Conservation (phyloP, 2,329 filamentous ascomycete genomes). For the Salinomyces thailandicus region DNA sequence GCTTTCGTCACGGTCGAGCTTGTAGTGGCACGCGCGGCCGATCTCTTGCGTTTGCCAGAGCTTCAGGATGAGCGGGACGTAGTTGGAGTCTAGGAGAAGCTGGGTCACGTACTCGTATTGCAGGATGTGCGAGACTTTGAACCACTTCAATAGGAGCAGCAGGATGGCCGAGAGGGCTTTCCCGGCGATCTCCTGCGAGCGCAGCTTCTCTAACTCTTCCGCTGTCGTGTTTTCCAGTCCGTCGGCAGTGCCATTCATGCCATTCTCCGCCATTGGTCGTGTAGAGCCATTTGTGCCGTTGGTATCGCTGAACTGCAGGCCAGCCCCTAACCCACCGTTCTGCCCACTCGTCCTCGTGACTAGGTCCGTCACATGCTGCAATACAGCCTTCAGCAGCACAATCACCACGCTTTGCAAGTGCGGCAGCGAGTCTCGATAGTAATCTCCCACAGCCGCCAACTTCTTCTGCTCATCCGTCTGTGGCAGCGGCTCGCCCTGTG, state of each 20-base stretch:
- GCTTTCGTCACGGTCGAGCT: slow-evolving; percentile 69
- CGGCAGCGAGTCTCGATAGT: slow-evolving; percentile 70
- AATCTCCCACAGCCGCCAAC: slow-evolving; percentile 55
- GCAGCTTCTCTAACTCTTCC: slow-evolving; percentile 72
- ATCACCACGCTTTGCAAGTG: slow-evolving; percentile 88
- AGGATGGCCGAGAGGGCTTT: slow-evolving; percentile 89
- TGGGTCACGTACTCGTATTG: slow-evolving; percentile 96
- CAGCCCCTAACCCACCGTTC: slow-evolving; percentile 32
- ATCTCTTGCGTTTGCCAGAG: slow-evolving; percentile 91
- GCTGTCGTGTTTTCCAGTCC: slow-evolving; percentile 25
- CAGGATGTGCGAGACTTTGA: slow-evolving; percentile 85
- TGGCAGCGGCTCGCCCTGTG: slow-evolving; percentile 16
- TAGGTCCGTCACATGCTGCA: slow-evolving; percentile 79
- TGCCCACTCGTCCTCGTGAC: slow-evolving; percentile 49
- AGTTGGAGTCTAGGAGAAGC: slow-evolving; percentile 86
- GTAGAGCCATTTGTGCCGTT: slow-evolving; percentile 16
- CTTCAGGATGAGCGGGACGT: slow-evolving; percentile 83
- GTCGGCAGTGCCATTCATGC: slow-evolving; percentile 18
- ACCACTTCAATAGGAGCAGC: slow-evolving; percentile 86
- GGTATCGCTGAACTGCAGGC: slow-evolving; percentile 29
- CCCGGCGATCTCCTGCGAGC: slow-evolving; percentile 74
- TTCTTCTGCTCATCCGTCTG: slow-evolving; percentile 20
- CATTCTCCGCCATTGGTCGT: slow-evolving; percentile 26
- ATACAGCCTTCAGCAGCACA: slow-evolving; percentile 77
- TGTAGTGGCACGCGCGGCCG: slow-evolving; percentile 78